Base-by-base conservation (phyloP, 1,284 basidiomycete genomes). In the Apiotrichum mycotoxinovorans region DNA sequence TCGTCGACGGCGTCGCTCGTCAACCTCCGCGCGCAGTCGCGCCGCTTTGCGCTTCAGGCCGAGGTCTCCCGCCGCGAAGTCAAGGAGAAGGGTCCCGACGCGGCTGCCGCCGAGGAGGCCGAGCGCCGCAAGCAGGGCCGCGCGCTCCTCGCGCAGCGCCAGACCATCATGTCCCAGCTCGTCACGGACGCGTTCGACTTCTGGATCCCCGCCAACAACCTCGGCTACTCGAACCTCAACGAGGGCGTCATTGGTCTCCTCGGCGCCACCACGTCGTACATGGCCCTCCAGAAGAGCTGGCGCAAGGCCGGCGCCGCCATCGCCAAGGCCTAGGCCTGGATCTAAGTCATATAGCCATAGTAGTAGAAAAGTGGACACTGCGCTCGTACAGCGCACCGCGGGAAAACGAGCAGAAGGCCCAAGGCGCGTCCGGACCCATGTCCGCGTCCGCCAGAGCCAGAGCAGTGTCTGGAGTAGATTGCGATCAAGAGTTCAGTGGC, bases 181-280 rank as follows among this genome's bases (percentile, higher is more conserved):
- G 62, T 75, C 51, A 72, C 66, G 46, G 77, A 79, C 60, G 62
- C 70, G 18, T 69, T 71, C 56, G 77, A 79, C 63, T 60, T 93
- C 64, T 91, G 89, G 85, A 85, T 94, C 70, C 96, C 95, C 14
- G 89, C 92, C 14, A 87, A 88, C 44, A 87, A 84, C 61, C 82
- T 93, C 45, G 91, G 87, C 46, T 80, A 90, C 59, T 82, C 88
- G 63, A 83, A 84, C 66, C 71, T 96, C 65, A 93, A 89, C 73
- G 95, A 98, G 61, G 95, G 95, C 44, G 71, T 85, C 20, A 78
- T 94, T 35, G 93, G 93, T 58, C 79, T 88, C 56, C 83, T 89
- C 66, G 84, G 79, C 60, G 70, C 75, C 26, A 69, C 73, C 53
- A 80, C 80, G 2, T 80, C 79, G 20, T 75, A 79, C 66, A 80